Percentiles rank a stretch among this genome's conserved stretches.
These are phyloP conservation scores for Acephala macrosclerotiorum DNA, from an alignment of 2,329 filamentous ascomycete species.

Conservation along the genomic window DNA sequence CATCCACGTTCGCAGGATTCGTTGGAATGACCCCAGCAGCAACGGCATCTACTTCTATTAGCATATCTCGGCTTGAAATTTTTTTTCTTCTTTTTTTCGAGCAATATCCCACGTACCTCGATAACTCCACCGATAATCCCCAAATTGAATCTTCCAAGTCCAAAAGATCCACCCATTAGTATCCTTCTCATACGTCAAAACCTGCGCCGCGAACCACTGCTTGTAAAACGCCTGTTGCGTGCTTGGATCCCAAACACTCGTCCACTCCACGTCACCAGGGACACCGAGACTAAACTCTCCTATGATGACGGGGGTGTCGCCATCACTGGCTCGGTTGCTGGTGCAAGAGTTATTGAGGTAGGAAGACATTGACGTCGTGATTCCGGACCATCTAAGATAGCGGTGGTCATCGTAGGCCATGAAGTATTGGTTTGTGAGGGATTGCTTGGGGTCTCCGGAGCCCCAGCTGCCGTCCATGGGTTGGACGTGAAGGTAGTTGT, in stretches of 20 bases:
- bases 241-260: conserved; percentile 51
- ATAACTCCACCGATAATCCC: conserved; percentile 59
- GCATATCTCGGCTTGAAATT: neutral
- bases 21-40: conserved; percentile 49
- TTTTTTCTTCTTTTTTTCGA: neutral
- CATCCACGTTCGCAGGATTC: conserved; percentile 33
- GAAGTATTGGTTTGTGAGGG: conserved; percentile 51
- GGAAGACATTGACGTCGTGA: conserved; percentile 48
- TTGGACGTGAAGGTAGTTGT: conserved; percentile 60
- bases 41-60: conserved; percentile 45
- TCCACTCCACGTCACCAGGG: conserved; percentile 55
- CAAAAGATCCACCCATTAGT: conserved; percentile 64
- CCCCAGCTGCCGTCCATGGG: conserved; percentile 62
- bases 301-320: conserved; percentile 55
- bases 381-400: conserved; percentile 58
- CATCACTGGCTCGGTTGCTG: conserved; percentile 47
- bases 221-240: conserved; percentile 57
- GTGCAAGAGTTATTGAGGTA: conserved; percentile 61
- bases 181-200: conserved; percentile 59
- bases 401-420: conserved; percentile 59
- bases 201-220: conserved; percentile 64
- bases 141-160: conserved; percentile 62
- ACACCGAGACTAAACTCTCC: conserved; percentile 66
- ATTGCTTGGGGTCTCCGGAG: conserved; percentile 58
- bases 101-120: neutral